phyloP scores from a whole-genome alignment of 2,329 filamentous ascomycete genomes.

The Pyricularia sp. region DNA sequence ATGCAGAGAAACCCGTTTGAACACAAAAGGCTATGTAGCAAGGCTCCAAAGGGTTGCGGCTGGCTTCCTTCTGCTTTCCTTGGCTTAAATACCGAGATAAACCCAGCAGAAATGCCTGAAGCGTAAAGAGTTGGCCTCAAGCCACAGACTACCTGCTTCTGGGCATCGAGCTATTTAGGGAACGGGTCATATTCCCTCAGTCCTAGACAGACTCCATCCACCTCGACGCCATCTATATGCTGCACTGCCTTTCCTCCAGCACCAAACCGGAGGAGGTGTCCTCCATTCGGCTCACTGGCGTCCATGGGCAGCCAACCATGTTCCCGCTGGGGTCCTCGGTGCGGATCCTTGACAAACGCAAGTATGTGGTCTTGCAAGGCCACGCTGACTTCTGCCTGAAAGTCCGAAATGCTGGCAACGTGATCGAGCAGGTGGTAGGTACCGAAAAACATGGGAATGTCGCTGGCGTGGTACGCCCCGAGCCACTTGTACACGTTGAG shows the following conservation, averaged over 20 bases:
- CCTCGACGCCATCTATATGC: background rate
- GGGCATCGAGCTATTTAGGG: background rate
- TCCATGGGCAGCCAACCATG: background rate
- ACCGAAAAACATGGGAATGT: constrained; percentile 7
- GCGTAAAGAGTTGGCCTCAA: too few relatives aligned
- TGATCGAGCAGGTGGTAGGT: background rate
- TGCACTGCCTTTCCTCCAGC: background rate
- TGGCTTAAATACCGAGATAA: too few relatives aligned
- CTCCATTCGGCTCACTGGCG: background rate
- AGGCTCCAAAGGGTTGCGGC: too few relatives aligned
- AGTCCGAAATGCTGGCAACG: background rate
- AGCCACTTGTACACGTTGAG: constrained; percentile 1
- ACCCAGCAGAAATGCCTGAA: too few relatives aligned
- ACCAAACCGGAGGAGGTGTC: background rate
- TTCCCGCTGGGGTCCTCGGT: background rate
- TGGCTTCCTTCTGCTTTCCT: too few relatives aligned
- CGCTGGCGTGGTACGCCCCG: constrained; percentile 6
- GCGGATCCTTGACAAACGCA: background rate
- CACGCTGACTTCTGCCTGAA: constrained; percentile 1
- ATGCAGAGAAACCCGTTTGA: too few relatives aligned
- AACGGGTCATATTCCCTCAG: background rate
- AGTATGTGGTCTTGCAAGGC: constrained; percentile 1
- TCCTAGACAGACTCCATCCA: background rate
- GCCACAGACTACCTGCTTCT: background rate
- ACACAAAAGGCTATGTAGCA: too few relatives aligned